Evolutionary conservation across 495 filamentous ascomycete genomes (phyloP).

Genomic region (Hypoxylon intermedium): DNA sequence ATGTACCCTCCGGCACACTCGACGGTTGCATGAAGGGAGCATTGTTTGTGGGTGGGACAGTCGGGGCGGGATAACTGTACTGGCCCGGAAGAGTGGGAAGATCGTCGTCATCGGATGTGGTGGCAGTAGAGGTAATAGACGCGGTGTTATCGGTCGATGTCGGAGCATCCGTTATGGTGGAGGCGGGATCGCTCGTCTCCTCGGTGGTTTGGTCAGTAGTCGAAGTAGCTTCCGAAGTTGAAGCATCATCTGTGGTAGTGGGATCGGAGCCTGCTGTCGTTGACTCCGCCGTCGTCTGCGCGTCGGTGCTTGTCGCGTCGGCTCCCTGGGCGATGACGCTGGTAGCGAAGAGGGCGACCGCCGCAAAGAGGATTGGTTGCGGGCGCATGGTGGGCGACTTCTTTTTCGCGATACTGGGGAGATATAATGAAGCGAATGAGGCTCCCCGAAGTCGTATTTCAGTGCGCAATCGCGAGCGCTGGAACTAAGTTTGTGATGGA

Average conservation of each 20-base stretch:
- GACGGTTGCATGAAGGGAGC: conserved; percentile 96
- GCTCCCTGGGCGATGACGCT: conserved; percentile 35
- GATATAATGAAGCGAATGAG: conserved; percentile 12
- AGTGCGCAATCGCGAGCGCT: conserved; percentile 19
- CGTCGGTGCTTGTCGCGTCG: conserved; percentile 9
- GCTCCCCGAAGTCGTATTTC: conserved; percentile 5
- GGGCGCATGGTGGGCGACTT: conserved; percentile 32
- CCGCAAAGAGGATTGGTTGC: conserved; percentile 27
- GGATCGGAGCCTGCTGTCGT: too few species aligned
- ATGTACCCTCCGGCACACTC: conserved; percentile 88
- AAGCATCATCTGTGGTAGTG: conserved; percentile 24
- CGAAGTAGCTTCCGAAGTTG: conserved; percentile 20
- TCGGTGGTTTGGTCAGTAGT: conserved; percentile 14
- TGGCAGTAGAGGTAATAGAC: conserved; percentile 33
- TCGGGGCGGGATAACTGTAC: conserved; percentile 64
- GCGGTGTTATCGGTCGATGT: conserved; percentile 38
- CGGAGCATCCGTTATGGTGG: conserved; percentile 21
- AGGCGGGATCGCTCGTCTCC: conserved; percentile 8
- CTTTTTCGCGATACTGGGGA: conserved; percentile 5
- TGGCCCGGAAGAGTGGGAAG: conserved; percentile 58
- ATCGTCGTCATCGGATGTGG: conserved; percentile 36
- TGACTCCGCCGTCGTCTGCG: not conserved
- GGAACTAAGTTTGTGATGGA: conserved; percentile 1
- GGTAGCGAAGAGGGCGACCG: conserved; percentile 32
- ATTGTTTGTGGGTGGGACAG: conserved; percentile 79